Evolutionary conservation across 2,329 filamentous ascomycete genomes (phyloP), one percentile per base, ranked within the genome.

Genomic region (Trichoderma sp.): DNA sequence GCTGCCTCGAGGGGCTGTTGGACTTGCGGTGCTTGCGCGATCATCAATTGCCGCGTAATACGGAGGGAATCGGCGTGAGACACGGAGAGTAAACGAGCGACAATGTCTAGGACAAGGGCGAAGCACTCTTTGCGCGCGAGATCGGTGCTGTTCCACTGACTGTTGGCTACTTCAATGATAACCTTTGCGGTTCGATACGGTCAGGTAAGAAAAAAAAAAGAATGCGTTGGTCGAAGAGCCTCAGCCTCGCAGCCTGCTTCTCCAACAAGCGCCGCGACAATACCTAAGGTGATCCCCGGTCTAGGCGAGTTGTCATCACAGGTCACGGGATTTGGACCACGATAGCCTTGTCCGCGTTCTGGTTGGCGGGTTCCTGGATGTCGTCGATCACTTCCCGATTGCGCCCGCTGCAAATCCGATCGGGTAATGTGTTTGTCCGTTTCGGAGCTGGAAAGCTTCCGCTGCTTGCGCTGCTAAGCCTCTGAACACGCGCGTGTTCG

Each of bases 341-440:
- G 12, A 39, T 39, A 4, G 34, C 34, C 34, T 14, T 39, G 12
- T 14, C 14, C 28, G 41, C 30, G 12, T 21, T 65, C 50, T 63
- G 48, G 41, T 63, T 57, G 62, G 65, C 62, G 34, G 47, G 63
- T 67, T 67, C 65, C 62, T 67, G 55, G 63, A 54, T 60, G 47
- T 47, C 43, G 55, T 60, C 26, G 43, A 60, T 56, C 26, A 9
- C 19, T 39, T 26, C 12, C 24, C 59, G 21, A 45, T 24, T 65
- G 30, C n/a, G 34, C 34, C 14, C 34, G 14, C 34, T 5, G 3
- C 34, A 39, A 14, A 4, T 51, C 45, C 60, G 52, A 58, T 63
- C 59, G 64, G 64, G 34, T 52, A 66, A 66, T 66, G 12, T 58
- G 34, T 66, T 66, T 66, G 64, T 66, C 64, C 64, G 64, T 19